These are phyloP conservation scores for Suillus alpinus DNA, from an alignment of 768 basidiomycete genomes.

Conservation along the genomic window DNA sequence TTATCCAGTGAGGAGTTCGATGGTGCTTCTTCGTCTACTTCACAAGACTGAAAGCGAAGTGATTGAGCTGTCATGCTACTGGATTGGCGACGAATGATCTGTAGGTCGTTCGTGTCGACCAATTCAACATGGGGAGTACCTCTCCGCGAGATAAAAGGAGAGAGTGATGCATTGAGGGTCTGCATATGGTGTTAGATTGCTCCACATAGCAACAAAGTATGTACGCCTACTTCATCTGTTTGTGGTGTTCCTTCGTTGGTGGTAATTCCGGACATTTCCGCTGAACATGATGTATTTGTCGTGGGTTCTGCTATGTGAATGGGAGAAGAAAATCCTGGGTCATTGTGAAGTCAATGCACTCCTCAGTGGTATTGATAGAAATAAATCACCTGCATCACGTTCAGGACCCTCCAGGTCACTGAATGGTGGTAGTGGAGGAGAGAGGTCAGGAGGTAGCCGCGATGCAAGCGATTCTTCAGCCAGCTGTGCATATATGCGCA, in stretches of 20 bases:
- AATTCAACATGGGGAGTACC: neutral
- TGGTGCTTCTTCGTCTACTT: neutral
- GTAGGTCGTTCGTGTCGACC: neutral
- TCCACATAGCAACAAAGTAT: neutral
- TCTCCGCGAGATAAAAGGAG: neutral
- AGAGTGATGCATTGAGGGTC: neutral
- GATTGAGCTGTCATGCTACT: neutral
- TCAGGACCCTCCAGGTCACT: neutral
- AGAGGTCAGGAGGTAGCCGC: neutral
- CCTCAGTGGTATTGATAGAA: neutral
- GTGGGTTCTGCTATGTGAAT: neutral
- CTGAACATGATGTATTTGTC: neutral
- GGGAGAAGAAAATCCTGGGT: neutral
- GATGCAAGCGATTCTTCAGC: neutral
- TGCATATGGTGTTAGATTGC: neutral
- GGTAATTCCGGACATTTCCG: neutral
- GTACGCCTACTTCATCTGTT: neutral
- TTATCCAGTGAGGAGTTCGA: conserved; percentile 2
- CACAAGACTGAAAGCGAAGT: neutral
- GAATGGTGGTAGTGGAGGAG: neutral
- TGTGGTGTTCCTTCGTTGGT: neutral
- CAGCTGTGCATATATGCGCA: neutral
- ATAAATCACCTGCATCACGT: neutral
- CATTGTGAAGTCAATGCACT: neutral
- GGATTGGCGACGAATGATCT: neutral